These are phyloP conservation scores for Fusarium stilboides DNA, from an alignment of 2,329 filamentous ascomycete genomes.

Conservation along the genomic window DNA sequence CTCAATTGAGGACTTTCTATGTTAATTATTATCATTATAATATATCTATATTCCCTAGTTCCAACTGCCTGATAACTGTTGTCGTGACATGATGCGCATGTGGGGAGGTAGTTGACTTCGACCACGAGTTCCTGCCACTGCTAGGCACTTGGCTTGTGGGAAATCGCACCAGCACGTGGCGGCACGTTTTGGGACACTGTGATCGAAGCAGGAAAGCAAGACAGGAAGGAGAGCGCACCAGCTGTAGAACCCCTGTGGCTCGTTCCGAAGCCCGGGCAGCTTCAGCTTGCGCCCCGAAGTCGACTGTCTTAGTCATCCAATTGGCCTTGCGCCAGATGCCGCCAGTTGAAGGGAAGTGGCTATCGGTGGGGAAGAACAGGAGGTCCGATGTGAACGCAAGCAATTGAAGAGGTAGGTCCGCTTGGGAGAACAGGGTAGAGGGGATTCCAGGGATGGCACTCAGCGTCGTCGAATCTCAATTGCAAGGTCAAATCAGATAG, in stretches of 20 bases:
- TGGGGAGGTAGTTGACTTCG: not conserved
- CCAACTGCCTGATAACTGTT: not conserved
- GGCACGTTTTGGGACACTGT: slow-evolving; percentile 3
- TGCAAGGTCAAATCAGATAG: not conserved
- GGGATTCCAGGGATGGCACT: not conserved
- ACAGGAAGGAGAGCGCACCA: slow-evolving; percentile 18
- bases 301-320: slow-evolving; percentile 7
- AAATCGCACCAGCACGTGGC: slow-evolving; percentile 5
- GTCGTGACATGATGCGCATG: not conserved
- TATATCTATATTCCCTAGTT: not conserved
- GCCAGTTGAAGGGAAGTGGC: not conserved
- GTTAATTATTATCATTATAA: not conserved
- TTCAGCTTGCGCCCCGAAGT: not conserved
- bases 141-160: not conserved
- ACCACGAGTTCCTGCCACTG: not conserved
- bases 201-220: not conserved
- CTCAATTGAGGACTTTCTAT: not conserved
- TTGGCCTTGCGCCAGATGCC: not conserved
- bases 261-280: not conserved
- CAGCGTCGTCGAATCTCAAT: not conserved
- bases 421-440: not conserved
- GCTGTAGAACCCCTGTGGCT: not conserved
- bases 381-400: not conserved
- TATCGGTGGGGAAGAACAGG: not conserved
- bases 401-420: not conserved